phyloP scores from a whole-genome alignment of 176 grass and related monocot genomes.

The Eleusine indica region DNA sequence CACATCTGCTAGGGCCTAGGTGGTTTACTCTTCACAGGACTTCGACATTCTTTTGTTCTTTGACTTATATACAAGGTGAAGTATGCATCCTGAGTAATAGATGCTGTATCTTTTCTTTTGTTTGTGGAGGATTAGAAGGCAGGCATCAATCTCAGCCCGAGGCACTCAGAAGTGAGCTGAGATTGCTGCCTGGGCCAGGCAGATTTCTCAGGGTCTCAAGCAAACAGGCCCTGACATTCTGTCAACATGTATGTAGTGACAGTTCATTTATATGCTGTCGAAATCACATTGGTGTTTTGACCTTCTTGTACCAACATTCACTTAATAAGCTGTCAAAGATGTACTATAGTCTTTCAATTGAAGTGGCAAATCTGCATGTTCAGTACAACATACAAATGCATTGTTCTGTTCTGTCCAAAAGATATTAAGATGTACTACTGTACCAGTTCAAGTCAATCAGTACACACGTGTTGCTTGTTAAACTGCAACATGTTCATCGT shows the following conservation, averaged over 20 bases:
- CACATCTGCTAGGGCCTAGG: conserved; percentile 1
- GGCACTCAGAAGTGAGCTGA: no score
- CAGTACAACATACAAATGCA: not conserved
- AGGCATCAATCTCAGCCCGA: no score
- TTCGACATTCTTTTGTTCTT: conserved; percentile 24
- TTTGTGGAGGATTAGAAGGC: conserved; percentile 22
- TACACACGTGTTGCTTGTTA: not conserved
- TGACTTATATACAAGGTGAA: conserved; percentile 26
- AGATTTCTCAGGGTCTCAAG: no score
- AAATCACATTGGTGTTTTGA: conserved; percentile 2
- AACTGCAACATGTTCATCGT: not conserved
- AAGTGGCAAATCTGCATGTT: not conserved
- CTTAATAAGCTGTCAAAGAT: conserved; percentile 2
- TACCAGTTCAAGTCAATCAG: not conserved
- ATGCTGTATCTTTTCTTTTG: conserved; percentile 31
- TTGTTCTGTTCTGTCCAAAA: not conserved
- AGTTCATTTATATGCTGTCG: conserved; percentile 1
- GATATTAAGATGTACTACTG: not conserved
- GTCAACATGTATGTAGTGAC: conserved; percentile 31
- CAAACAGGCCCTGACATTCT: not conserved
- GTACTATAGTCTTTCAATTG: not conserved
- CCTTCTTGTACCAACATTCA: conserved; percentile 26
- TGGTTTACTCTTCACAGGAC: conserved; percentile 26
- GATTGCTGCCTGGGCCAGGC: no score
- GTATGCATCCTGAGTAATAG: conserved; percentile 31